phyloP scores from a whole-genome alignment of 345 rosid species.

The Trapa incisa region DNA sequence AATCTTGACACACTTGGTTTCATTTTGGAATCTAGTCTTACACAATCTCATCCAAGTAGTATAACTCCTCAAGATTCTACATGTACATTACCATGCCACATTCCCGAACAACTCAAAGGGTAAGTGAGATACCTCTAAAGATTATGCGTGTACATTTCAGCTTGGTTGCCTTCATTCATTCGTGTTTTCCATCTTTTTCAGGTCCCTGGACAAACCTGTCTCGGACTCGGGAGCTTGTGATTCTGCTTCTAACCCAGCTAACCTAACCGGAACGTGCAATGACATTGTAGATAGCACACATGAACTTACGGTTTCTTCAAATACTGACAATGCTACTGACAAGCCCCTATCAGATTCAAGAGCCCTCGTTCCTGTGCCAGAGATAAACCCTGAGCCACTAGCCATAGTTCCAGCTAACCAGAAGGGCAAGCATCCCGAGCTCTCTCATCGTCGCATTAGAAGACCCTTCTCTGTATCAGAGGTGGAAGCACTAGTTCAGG shows the following conservation, averaged over 20 bases:
- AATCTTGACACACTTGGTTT: conserved; percentile 60
- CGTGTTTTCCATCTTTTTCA: conserved; percentile 14
- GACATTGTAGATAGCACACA: conserved; percentile 26
- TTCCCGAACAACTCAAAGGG: conserved; percentile 31
- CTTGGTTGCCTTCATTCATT: not conserved
- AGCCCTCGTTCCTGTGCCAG: conserved; percentile 59
- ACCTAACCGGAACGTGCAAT: conserved; percentile 18
- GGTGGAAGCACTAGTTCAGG: conserved; percentile 85
- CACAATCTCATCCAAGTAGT: conserved; percentile 20
- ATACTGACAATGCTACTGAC: conserved; percentile 14
- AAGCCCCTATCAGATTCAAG: conserved; percentile 39
- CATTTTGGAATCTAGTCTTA: conserved; percentile 54
- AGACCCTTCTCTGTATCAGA: conserved; percentile 94
- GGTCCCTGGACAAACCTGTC: conserved; percentile 28
- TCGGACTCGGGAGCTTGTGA: conserved; percentile 29
- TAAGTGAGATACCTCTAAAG: conserved; percentile 18
- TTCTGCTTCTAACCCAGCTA: conserved; percentile 25
- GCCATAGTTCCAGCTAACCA: conserved; percentile 55
- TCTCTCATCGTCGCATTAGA: conserved; percentile 84
- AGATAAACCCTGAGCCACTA: conserved; percentile 37
- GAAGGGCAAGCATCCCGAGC: conserved; percentile 57
- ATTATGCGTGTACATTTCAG: not conserved
- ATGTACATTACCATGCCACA: conserved; percentile 20
- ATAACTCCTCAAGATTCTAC: conserved; percentile 33
- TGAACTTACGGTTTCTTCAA: conserved; percentile 14